Percentiles rank a stretch among this genome's conserved stretches.
Conservation (phyloP, 164 flowering plant genomes). For the Berberis thunbergii region DNA sequence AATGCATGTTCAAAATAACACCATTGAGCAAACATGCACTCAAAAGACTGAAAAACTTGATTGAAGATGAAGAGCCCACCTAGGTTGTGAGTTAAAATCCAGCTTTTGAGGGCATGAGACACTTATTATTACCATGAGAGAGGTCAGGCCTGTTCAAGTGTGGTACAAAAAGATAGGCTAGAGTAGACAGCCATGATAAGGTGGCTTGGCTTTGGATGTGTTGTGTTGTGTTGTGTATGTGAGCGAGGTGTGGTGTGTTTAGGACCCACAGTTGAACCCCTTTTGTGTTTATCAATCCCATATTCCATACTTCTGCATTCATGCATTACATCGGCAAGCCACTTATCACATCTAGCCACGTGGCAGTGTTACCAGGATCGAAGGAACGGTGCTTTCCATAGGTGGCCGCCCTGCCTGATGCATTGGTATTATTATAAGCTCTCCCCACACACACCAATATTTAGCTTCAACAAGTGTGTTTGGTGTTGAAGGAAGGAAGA, state of each 20-base stretch:
- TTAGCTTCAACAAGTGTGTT: constrained; percentile 1
- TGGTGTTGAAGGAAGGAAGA: neutral
- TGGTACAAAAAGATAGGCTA: neutral
- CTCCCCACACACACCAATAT: neutral
- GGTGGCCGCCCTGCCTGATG: neutral
- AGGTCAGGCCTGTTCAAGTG: neutral
- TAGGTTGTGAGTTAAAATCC: neutral
- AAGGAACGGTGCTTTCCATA: constrained; percentile 3
- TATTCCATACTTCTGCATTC: constrained; percentile 2
- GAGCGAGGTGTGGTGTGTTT: neutral
- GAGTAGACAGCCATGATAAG: neutral
- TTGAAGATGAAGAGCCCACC: neutral
- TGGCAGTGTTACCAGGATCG: constrained; percentile 7
- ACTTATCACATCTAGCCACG: constrained; percentile 5
- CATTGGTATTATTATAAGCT: neutral
- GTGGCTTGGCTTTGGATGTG: neutral
- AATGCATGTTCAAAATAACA: no score
- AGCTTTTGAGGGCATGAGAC: neutral
- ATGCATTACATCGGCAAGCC: neutral
- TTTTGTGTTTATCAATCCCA: neutral
- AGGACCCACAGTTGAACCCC: neutral
- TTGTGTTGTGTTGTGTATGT: neutral
- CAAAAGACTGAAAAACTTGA: neutral
- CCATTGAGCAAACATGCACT: neutral
- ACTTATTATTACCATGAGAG: neutral